These are phyloP conservation scores for Camellia sinensis DNA, from an alignment of 148 eudicot genomes.

Conservation along the genomic window DNA sequence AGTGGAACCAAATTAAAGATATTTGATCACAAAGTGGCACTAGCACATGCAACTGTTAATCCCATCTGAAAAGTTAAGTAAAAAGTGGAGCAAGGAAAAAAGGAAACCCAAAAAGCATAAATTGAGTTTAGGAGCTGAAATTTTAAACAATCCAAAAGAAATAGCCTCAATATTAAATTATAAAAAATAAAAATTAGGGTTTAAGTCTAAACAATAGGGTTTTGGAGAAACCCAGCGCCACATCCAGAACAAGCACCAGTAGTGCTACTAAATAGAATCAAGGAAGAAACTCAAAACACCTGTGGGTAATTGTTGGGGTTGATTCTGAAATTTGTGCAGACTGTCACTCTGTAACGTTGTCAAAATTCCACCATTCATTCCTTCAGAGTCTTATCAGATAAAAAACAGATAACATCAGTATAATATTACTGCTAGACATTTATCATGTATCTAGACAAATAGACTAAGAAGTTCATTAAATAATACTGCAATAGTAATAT, in stretches of 20 bases:
- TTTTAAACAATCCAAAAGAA: background rate
- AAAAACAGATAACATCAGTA: background rate
- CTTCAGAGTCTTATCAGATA: slow-evolving; percentile 30
- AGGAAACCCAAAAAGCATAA: slow-evolving; percentile 2
- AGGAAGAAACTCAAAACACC: slow-evolving; percentile 26
- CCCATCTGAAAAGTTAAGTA: background rate
- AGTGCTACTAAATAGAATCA: background rate
- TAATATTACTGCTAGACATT: background rate
- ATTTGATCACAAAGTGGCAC: background rate
- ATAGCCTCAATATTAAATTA: background rate
- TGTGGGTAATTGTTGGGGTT: slow-evolving; percentile 35
- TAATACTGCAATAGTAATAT: background rate
- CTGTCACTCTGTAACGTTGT: slow-evolving; percentile 24
- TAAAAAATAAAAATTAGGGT: background rate
- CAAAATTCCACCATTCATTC: slow-evolving; percentile 26
- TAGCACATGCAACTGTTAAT: background rate
- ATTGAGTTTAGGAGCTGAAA: background rate
- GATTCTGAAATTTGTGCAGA: slow-evolving; percentile 33
- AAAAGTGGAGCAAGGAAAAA: background rate
- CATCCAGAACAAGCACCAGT: background rate
- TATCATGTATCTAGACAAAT: background rate
- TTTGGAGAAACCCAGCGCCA: no score
- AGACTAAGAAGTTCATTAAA: background rate
- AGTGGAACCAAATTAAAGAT: background rate
- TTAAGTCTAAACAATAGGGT: background rate